A percentile compares a stretch with the other conserved stretches of the same genome.
phyloP scores from a whole-genome alignment of 257 asterid genomes.

The Nicotiana tomentosiformis region DNA sequence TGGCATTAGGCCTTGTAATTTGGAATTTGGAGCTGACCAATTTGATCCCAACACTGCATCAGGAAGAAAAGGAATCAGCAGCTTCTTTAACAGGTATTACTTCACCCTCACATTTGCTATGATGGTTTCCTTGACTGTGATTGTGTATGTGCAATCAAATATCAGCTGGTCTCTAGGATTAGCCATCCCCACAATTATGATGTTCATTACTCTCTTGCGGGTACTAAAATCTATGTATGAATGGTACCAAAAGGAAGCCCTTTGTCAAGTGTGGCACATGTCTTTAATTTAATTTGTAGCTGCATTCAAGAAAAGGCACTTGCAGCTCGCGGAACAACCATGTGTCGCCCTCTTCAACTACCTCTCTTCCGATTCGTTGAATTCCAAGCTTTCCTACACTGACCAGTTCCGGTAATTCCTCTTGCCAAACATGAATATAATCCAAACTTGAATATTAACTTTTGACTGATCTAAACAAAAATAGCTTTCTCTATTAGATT shows the following conservation, averaged over 20 bases:
- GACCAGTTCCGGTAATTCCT: constrained; percentile 19
- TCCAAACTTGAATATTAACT: too few species aligned
- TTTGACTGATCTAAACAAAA: neutral
- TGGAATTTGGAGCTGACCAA: constrained; percentile 37
- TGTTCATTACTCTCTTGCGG: constrained; percentile 23
- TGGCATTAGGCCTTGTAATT: constrained; percentile 36
- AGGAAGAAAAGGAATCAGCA: constrained; percentile 23
- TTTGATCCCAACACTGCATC: constrained; percentile 31
- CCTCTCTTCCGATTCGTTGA: constrained; percentile 4
- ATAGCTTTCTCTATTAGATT: constrained; percentile 7
- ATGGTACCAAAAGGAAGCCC: constrained; percentile 32
- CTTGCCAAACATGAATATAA: neutral
- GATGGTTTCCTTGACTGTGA: constrained; percentile 29
- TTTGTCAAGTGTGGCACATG: constrained; percentile 21
- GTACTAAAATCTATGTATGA: constrained; percentile 21
- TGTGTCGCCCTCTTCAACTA: constrained; percentile 14
- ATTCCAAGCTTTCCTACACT: constrained; percentile 15
- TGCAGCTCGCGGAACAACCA: constrained; percentile 16
- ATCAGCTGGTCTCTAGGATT: constrained; percentile 32
- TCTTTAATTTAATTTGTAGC: neutral
- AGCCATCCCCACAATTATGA: constrained; percentile 26
- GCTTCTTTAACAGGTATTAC: constrained; percentile 38
- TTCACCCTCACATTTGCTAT: constrained; percentile 30
- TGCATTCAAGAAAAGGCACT: constrained; percentile 23
- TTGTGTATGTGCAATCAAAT: constrained; percentile 31